These are phyloP conservation scores for Syzygium malaccense DNA, from an alignment of 441 rosid genomes.

Conservation along the genomic window DNA sequence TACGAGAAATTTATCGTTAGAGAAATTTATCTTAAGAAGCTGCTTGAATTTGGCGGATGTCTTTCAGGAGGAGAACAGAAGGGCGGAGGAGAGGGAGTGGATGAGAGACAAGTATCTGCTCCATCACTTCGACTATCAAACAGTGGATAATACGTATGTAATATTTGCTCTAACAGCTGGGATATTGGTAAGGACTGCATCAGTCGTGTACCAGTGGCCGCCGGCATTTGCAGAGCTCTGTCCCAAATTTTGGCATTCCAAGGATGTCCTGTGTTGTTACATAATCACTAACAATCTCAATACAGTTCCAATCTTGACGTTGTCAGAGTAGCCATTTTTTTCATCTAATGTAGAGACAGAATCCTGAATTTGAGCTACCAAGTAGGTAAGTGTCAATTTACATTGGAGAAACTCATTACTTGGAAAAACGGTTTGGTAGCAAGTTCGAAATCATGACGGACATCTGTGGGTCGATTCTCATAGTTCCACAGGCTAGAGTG, in stretches of 20 bases:
- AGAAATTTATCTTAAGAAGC: background rate
- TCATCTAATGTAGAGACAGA: background rate
- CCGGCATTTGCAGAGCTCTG: constrained; percentile 65
- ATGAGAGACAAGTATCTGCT: constrained; percentile 73
- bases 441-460: background rate
- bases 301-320: background rate
- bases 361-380: background rate
- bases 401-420: background rate
- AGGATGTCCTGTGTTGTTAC: background rate
- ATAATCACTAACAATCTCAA: background rate
- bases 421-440: background rate
- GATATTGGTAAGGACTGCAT: constrained; percentile 81
- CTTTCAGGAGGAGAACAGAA: constrained; percentile 68
- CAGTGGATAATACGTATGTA: constrained; percentile 38
- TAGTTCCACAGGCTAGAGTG: accelerated
- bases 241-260: constrained; percentile 64
- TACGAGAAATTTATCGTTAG: background rate
- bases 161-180: constrained; percentile 95
- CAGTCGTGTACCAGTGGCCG: constrained; percentile 56
- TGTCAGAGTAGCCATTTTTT: background rate
- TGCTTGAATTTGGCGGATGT: background rate
- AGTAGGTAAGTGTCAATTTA: background rate
- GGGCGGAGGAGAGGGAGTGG: constrained; percentile 76
- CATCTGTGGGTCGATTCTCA: background rate
- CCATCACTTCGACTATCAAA: constrained; percentile 66